Evolutionary conservation across 1,284 basidiomycete species (phyloP).

Genomic region (Tilletia setariae): DNA sequence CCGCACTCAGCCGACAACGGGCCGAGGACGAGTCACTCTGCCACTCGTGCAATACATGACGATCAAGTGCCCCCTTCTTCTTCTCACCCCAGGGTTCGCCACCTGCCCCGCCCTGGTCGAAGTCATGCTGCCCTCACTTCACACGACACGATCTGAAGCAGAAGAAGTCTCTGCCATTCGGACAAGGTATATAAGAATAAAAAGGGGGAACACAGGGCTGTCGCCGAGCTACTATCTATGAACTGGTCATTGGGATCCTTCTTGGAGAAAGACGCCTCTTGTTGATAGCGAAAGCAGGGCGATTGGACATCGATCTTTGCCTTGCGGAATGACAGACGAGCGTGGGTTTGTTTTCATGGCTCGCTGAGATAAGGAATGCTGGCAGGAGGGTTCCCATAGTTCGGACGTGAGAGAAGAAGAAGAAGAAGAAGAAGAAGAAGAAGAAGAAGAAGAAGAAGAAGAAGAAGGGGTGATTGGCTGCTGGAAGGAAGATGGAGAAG

Average conservation of each 20-base stretch:
- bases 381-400: not conserved
- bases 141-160: too few species aligned
- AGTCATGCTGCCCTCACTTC: too few species aligned
- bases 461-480: not conserved
- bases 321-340: constrained; percentile 14
- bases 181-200: not conserved
- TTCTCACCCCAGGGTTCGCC: too few species aligned
- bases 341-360: not conserved
- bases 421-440: not conserved
- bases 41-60: too few species aligned
- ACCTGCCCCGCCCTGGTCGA: too few species aligned
- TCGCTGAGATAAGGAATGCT: constrained; percentile 14
- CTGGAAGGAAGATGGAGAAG: too few species aligned
- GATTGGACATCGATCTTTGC: constrained; percentile 6
- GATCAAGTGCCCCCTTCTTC: too few species aligned
- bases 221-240: constrained; percentile 17
- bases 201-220: not conserved
- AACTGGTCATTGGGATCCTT: constrained; percentile 1
- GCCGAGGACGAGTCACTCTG: too few species aligned
- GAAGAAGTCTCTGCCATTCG: too few species aligned
- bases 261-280: not conserved
- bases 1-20: too few species aligned
- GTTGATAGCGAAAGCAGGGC: constrained; percentile 17
- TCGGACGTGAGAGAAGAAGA: not conserved
- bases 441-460: not conserved